Evolutionary conservation across 768 basidiomycete genomes (phyloP), one percentile per base, ranked within the genome.

Genomic region (Pulveroboletus sp.): DNA sequence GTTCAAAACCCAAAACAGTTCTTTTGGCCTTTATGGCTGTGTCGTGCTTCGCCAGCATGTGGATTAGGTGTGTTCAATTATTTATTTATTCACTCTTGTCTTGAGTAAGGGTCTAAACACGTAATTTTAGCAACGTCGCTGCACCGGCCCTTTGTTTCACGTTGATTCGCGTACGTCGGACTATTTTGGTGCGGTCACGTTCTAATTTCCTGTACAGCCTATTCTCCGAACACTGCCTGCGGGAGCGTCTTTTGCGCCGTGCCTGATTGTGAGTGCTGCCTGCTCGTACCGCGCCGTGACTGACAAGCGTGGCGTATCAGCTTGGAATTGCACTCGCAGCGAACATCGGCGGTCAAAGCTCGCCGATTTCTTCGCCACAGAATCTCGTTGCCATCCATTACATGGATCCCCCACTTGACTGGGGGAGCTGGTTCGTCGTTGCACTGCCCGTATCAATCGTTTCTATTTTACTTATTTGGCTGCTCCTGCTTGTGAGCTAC

Each of bases 31-130:
- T 97, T 67, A 98, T 98, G 96, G 82, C 76, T 39, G 93, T 99
- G 15, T 88, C 93, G 2, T 97, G 93, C 63, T 99, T 99, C 65
- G 93, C 94, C 4, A 93, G 90, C 69, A 99, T 98, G 95, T 98
- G 93, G 96, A 98, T 99, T 61, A 93, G 88, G 87, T 86, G 48
- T 39, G 69, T 43, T n/a, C 9, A 6, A 26, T 36, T n/a, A 27
- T 15, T 28, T 6, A 10, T 30, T 39, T 35, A 8, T 14, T 39
- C 1, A 8, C 11, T 11, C 37, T 7, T 39, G 39, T 13, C 39
- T 40, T n/a, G 27, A 50, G 11, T 31, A 10, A 39, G 38, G 36
- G 39, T 28, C 28, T 47, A 56, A 55, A 42, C 53, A 46, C 24
- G 5, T 33, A 33, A 45, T 49, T 32, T 47, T 46, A 89, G 91